Evolutionary conservation across 1,284 basidiomycete genomes (phyloP).

Genomic region (Tilletia caries): DNA sequence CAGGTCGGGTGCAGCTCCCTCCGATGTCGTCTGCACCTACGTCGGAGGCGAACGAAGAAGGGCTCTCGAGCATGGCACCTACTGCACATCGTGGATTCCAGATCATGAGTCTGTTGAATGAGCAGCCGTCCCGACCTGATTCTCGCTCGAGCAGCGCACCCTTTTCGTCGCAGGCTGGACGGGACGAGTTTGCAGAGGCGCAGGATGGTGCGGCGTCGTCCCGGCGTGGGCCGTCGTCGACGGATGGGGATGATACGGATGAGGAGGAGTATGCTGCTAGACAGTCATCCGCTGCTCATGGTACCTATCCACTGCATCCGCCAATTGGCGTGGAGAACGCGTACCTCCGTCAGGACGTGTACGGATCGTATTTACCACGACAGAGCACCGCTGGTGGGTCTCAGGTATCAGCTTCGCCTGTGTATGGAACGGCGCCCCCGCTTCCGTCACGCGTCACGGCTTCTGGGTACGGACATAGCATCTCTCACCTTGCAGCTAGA

Average conservation of each 20-base stretch:
- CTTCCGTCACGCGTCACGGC: too few relatives aligned
- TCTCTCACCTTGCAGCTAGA: neutral
- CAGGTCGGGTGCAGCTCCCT: slow-evolving; percentile 2
- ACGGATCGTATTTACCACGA: neutral
- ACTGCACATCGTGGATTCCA: slow-evolving; percentile 2
- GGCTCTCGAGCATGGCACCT: too few relatives aligned
- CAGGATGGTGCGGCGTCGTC: neutral
- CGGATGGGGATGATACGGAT: slow-evolving; percentile 7
- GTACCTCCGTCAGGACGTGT: neutral
- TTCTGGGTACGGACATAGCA: neutral
- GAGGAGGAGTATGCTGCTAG: neutral
- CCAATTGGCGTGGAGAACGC: neutral
- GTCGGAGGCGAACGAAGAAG: neutral
- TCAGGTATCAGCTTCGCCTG: too few relatives aligned
- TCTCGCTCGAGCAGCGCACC: slow-evolving; percentile 7
- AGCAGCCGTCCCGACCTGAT: slow-evolving; percentile 2
- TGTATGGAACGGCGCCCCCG: too few relatives aligned
- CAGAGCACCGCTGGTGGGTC: neutral
- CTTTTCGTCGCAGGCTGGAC: neutral
- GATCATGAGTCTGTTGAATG: slow-evolving; percentile 6
- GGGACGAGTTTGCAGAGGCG: neutral
- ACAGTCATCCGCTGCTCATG: neutral
- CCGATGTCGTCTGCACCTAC: neutral
- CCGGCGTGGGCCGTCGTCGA: neutral
- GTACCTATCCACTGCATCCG: neutral